A percentile compares a stretch with the other conserved stretches of the same genome.
These are phyloP conservation scores for Saussurea involucrata DNA, from an alignment of 129 eudicot species.

Conservation along the genomic window DNA sequence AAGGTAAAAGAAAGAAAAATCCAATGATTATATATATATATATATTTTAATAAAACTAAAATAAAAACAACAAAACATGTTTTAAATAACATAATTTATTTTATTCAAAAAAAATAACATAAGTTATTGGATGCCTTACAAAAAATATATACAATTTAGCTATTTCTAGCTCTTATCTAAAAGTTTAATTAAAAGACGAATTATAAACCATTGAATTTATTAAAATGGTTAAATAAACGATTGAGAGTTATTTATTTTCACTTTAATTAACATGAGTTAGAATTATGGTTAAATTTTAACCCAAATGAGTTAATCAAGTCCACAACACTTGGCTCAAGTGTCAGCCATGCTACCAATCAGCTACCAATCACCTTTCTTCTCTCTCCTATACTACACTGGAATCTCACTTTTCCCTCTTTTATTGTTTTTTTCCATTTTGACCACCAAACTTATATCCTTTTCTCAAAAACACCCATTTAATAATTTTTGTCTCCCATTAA, in stretches of 20 bases:
- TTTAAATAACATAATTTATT: too few species aligned
- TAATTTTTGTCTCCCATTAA: neutral
- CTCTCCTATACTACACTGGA: conserved; percentile 24
- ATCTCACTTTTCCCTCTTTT: conserved; percentile 16
- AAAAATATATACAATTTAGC: neutral
- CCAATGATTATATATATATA: too few species aligned
- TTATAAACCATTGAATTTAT: neutral
- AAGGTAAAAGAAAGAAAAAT: too few species aligned
- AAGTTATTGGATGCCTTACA: too few species aligned
- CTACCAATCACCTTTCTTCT: conserved; percentile 35
- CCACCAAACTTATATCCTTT: neutral
- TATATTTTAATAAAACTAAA: too few species aligned
- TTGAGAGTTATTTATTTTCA: neutral
- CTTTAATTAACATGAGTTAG: conserved; percentile 3
- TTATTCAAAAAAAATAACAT: too few species aligned
- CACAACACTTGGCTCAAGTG: conserved; percentile 46
- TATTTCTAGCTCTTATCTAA: neutral
- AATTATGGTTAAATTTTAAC: conserved; percentile 24
- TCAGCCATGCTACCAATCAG: conserved; percentile 52
- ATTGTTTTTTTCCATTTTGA: neutral
- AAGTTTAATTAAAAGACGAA: neutral
- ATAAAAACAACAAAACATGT: too few species aligned
- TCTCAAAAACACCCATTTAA: neutral
- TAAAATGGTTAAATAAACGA: neutral
- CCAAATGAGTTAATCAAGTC: conserved; percentile 21